Conservation (phyloP, 1,139 yeast species). For the Pichiaceae sp. region DNA sequence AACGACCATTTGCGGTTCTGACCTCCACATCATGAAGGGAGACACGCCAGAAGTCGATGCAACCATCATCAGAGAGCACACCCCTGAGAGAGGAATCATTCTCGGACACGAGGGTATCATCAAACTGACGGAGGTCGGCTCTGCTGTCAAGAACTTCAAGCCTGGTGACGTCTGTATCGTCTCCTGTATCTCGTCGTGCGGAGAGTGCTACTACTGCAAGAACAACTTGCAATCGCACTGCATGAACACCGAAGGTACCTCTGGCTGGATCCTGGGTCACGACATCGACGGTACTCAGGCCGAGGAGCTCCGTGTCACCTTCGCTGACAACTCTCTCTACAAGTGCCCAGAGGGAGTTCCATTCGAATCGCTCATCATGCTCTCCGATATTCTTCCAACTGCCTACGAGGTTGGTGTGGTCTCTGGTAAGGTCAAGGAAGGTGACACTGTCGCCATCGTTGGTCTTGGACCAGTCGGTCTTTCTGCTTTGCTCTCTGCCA, state of each 20-base stretch:
- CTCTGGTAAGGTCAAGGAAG: conserved; percentile 29
- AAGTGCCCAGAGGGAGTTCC: conserved; percentile 26
- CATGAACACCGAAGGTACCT: conserved; percentile 22
- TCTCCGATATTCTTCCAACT: conserved; percentile 37
- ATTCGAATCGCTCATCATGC: conserved; percentile 31
- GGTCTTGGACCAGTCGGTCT: conserved; percentile 44
- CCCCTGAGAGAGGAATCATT: conserved; percentile 17
- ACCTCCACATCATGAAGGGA: conserved; percentile 37
- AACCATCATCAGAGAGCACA: conserved; percentile 10
- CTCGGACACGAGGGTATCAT: conserved; percentile 53
- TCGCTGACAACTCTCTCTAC: conserved; percentile 30
- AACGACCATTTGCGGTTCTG: conserved; percentile 43
- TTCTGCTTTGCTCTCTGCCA: conserved; percentile 32
- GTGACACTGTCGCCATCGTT: conserved; percentile 37
- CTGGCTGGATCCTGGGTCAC: conserved; percentile 40
- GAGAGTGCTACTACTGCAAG: conserved; percentile 42
- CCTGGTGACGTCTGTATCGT: conserved; percentile 38
- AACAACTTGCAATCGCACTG: conserved; percentile 34
- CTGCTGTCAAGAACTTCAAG: conserved; percentile 27
- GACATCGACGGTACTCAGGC: conserved; percentile 36
- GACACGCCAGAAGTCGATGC: conserved; percentile 41
- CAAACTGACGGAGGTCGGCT: conserved; percentile 31
- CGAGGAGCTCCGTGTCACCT: conserved; percentile 36
- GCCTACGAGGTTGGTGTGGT: conserved; percentile 39
- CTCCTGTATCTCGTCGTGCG: conserved; percentile 44